phyloP scores from a whole-genome alignment of 164 flowering plant genomes.

The Stephania japonica region DNA sequence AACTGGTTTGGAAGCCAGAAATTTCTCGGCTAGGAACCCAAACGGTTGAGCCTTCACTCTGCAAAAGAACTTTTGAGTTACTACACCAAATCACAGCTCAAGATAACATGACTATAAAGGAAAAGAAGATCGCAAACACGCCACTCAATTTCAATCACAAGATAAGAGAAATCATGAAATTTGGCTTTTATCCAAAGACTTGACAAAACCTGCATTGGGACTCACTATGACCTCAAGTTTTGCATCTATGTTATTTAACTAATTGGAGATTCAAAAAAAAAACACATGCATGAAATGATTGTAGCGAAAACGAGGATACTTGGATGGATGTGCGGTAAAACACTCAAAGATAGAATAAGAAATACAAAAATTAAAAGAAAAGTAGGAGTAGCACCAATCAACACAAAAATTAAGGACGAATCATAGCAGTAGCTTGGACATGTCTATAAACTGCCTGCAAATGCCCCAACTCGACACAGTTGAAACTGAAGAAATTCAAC shows the following conservation, averaged over 20 bases:
- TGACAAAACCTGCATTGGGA: not conserved
- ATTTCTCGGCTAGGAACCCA: slow-evolving; percentile 78
- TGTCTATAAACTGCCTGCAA: too few species aligned
- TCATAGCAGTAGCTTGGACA: too few species aligned
- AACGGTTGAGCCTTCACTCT: slow-evolving; percentile 81
- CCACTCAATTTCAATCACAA: not conserved
- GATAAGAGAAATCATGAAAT: not conserved
- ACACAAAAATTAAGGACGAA: too few species aligned
- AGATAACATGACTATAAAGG: too few species aligned
- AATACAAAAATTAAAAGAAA: too few species aligned
- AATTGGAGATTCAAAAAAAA: not conserved
- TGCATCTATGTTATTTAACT: not conserved
- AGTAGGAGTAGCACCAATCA: too few species aligned
- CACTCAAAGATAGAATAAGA: too few species aligned
- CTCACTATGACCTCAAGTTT: not conserved
- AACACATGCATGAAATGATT: too few species aligned
- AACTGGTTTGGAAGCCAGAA: slow-evolving; percentile 53
- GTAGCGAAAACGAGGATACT: too few species aligned
- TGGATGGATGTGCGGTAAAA: too few species aligned
- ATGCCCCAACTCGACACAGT: too few species aligned
- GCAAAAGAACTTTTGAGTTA: slow-evolving; percentile 16
- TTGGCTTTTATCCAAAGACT: not conserved
- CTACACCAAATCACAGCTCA: not conserved
- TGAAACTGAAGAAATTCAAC: too few species aligned
- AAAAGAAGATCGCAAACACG: not conserved